Conservation (phyloP, 176 grass and related monocot species). For the Eragrostis curvula region DNA sequence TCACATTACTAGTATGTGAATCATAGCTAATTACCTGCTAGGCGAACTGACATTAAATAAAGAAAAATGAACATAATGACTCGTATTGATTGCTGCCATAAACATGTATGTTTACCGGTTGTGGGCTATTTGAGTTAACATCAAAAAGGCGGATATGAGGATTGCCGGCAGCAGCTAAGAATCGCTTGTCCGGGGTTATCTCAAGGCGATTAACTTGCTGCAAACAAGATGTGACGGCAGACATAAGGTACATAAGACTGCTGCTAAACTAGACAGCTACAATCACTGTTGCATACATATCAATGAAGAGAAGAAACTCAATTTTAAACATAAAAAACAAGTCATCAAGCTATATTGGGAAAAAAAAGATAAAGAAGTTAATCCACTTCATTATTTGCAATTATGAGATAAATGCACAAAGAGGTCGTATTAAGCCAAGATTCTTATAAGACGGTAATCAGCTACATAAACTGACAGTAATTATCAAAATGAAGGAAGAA, state of each 20-base stretch:
- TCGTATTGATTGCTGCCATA: slow-evolving; percentile 9
- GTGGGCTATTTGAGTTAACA: slow-evolving; percentile 84
- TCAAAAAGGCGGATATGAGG: slow-evolving; percentile 96
- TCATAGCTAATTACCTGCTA: slow-evolving; percentile 92
- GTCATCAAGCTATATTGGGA: slow-evolving; percentile 3
- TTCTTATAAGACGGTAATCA: not conserved
- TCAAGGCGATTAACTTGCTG: slow-evolving; percentile 99
- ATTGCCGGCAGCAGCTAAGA: slow-evolving; percentile 92
- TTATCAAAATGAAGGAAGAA: not conserved
- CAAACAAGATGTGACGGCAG: slow-evolving; percentile 24
- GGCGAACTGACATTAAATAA: slow-evolving; percentile 28
- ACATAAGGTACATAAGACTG: not conserved
- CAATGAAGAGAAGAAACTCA: not conserved
- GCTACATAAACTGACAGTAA: not conserved
- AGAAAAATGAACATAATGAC: not conserved
- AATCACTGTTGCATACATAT: slow-evolving; percentile 2
- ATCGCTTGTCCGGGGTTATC: slow-evolving; percentile 94
- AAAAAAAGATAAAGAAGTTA: not conserved
- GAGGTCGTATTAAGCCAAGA: not conserved
- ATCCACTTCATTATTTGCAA: not conserved
- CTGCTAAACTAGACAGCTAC: slow-evolving; percentile 1
- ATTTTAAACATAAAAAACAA: not conserved
- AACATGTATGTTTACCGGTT: slow-evolving; percentile 60
- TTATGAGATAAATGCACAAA: slow-evolving; percentile 1
- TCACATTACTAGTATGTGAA: slow-evolving; percentile 97